Evolutionary conservation across 176 grass and related monocot genomes (phyloP), one percentile per base, ranked within the genome.

Genomic region (Melocanna baccifera): DNA sequence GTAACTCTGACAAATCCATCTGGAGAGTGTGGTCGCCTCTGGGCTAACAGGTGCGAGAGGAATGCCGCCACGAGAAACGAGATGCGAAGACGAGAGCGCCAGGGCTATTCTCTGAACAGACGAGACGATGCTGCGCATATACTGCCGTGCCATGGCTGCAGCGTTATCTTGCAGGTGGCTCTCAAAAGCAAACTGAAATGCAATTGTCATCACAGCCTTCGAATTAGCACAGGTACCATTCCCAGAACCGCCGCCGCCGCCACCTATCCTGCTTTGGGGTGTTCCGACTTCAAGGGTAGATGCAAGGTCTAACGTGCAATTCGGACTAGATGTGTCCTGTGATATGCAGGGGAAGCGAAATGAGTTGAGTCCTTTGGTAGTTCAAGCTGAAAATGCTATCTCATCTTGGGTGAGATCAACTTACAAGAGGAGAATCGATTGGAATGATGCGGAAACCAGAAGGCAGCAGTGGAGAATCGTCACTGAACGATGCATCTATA

Each of bases 401-500:
- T 15, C 6, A 5, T 3, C 12, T 46, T 77, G 6, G n/a, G 41
- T 42, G 22, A 58, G 13, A 47, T 80, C 6, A 34, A 36, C 89
- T 87, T 87, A 99, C 97, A 4, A 86, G 71, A 80, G 88, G 92
- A 37, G 86, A 67, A 43, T 99, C 93, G 9, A 99, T 86, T 4
- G 97, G 97, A n/a, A 95, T 96, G 20, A 99, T 91, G 71, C 93
- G 87, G 48, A 99, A 96, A 36, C 97, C 97, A 0, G 97, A 99
- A 16, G 97, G 91, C 15, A 99, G 84, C 47, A 99, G 87, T 0
- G 97, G 91, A 0, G 90, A 91, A 87, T 99, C 97, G 52, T 99
- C 97, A 34, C 86, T 87, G 76, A 99, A 96, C 36, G 97, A 96
- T 78, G 91, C 97, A 39, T 99, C 97, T 32, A 96, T 94, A 9